Evolutionary conservation across 2,329 filamentous ascomycete species (phyloP).

Genomic region (Grosmannia serpens): DNA sequence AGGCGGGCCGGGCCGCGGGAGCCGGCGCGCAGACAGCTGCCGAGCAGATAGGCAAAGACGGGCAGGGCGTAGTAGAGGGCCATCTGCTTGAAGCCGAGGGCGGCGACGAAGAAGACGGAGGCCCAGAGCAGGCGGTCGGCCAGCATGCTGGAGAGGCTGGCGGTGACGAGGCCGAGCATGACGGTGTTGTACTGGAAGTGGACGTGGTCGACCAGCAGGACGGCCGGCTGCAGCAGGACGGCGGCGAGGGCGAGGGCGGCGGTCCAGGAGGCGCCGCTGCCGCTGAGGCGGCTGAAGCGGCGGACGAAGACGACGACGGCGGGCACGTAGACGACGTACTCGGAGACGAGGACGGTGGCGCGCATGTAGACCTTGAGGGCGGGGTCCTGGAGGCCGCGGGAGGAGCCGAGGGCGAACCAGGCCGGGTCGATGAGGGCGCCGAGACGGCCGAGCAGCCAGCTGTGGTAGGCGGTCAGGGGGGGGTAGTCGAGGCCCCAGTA

Average conservation of each 20-base stretch:
- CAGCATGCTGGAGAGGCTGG: constrained; percentile 78
- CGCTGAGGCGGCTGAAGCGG: constrained; percentile 63
- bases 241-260: constrained; percentile 76
- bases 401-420: constrained; percentile 81
- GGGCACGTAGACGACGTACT: constrained; percentile 82
- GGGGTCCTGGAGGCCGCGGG: constrained; percentile 69
- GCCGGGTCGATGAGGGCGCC: constrained; percentile 65
- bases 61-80: constrained; percentile 91
- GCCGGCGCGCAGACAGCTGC: constrained; percentile 71
- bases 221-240: constrained; percentile 82
- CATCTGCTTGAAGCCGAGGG: constrained; percentile 99
- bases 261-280: constrained; percentile 64
- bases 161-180: constrained; percentile 85
- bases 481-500: constrained; percentile 99
- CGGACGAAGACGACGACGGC: constrained; percentile 77
- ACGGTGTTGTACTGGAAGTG: constrained; percentile 98
- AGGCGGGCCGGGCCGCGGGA: constrained; percentile 56
- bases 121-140: constrained; percentile 79
- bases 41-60: constrained; percentile 84
- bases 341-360: constrained; percentile 78
- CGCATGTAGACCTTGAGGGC: constrained; percentile 91
- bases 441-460: constrained; percentile 85
- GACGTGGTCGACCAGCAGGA: constrained; percentile 86
- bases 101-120: constrained; percentile 84
- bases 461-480: constrained; percentile 94